Evolutionary conservation across 306 rosid genomes (phyloP).

Genomic region (Quercus dentata): DNA sequence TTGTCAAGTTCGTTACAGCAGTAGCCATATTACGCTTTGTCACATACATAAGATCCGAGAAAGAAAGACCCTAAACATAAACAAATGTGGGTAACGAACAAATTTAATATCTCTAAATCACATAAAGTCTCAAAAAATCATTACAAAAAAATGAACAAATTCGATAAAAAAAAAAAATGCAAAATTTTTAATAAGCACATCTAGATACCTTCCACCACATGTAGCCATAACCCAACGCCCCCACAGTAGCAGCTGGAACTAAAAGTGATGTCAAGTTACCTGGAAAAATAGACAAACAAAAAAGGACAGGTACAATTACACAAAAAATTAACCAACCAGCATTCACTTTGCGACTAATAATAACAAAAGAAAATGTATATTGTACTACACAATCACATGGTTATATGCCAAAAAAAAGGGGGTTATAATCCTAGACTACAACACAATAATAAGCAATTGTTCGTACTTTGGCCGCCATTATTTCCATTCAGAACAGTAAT

Average conservation of each 20-base stretch:
- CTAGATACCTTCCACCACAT: conserved; percentile 91
- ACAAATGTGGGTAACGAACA: conserved; percentile 4
- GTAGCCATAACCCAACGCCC: conserved; percentile 88
- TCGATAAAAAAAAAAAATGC: neutral
- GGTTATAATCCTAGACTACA: neutral
- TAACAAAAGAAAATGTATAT: too few species aligned
- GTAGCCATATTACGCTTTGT: conserved; percentile 80
- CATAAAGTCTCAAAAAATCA: neutral
- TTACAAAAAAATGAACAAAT: neutral
- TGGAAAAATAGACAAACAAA: conserved; percentile 21
- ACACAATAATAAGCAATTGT: neutral
- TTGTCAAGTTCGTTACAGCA: conserved; percentile 83
- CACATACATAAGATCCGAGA: conserved; percentile 93
- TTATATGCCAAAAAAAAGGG: neutral
- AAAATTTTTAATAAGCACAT: neutral
- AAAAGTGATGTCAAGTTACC: conserved; percentile 69
- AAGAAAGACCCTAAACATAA: conserved; percentile 67
- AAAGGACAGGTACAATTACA: neutral
- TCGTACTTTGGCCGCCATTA: conserved; percentile 47
- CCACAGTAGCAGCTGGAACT: conserved; percentile 78
- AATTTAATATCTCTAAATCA: neutral
- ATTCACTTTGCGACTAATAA: neutral
- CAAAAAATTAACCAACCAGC: neutral
- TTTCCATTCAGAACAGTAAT: conserved; percentile 68
- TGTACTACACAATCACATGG: neutral